These are phyloP conservation scores for Halophytophthora batemanensis DNA, from an alignment of 352 stramenopile species.

Conservation along the genomic window DNA sequence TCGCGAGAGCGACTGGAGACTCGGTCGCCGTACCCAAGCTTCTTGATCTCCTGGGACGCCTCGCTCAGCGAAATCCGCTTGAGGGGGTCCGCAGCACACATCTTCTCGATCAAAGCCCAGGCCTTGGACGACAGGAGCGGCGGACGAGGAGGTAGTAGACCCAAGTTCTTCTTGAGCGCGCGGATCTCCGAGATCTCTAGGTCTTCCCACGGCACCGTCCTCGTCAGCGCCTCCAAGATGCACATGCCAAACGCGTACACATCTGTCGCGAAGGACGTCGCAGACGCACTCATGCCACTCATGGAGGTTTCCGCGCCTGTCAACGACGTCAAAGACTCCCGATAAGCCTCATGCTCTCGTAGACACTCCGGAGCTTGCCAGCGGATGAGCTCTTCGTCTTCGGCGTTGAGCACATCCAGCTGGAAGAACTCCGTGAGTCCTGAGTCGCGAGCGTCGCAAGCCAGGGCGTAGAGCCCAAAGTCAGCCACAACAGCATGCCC, in stretches of 20 bases:
- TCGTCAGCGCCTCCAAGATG: constrained; percentile 63
- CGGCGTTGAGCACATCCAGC: constrained; percentile 25
- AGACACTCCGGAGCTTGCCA: constrained; percentile 72
- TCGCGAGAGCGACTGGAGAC: constrained; percentile 13
- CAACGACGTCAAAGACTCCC: constrained; percentile 23
- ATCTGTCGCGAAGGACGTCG: constrained; percentile 44
- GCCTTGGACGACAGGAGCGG: constrained; percentile 33
- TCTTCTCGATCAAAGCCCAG: constrained; percentile 61
- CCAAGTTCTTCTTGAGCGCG: constrained; percentile 50
- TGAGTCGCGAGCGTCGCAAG: constrained; percentile 32
- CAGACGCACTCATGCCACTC: constrained; percentile 15
- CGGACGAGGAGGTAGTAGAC: constrained; percentile 49
- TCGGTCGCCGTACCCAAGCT: constrained; percentile 41
- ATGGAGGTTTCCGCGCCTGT: constrained; percentile 12
- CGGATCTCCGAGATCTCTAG: constrained; percentile 46
- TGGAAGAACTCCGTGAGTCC: constrained; percentile 34
- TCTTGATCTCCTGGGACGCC: constrained; percentile 43
- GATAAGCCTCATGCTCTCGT: constrained; percentile 29
- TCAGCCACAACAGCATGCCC: constrained; percentile 59
- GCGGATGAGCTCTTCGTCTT: constrained; percentile 48
- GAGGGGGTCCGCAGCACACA: constrained; percentile 51
- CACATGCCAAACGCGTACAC: constrained; percentile 82
- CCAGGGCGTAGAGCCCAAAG: constrained; percentile 44
- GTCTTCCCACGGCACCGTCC: constrained; percentile 41
- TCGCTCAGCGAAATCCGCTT: constrained; percentile 46